phyloP scores from a whole-genome alignment of 129 eudicot genomes.

The Escallonia herrerae region DNA sequence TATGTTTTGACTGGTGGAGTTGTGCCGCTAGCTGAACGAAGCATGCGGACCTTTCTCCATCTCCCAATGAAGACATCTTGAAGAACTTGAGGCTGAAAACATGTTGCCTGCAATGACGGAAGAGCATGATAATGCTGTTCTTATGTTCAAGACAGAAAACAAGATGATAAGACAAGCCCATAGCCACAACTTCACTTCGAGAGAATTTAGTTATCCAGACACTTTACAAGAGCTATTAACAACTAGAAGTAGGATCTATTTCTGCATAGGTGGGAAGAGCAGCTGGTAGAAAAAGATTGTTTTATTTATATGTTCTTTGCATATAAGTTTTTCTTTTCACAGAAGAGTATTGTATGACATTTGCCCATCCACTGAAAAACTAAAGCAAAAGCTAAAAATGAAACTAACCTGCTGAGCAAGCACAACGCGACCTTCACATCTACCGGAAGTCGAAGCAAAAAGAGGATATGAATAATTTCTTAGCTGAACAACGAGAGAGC shows the following conservation, averaged over 20 bases:
- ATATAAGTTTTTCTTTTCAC: no score
- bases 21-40: constrained; percentile 94
- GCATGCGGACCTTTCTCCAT: constrained; percentile 82
- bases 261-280: no score
- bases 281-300: no score
- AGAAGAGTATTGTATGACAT: no score
- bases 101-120: constrained; percentile 68
- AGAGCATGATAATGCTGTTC: neutral
- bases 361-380: no score
- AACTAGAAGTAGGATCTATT: no score
- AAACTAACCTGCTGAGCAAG: constrained; percentile 91
- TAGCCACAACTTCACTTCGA: neutral
- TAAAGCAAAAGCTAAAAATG: no score
- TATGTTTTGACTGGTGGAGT: constrained; percentile 95
- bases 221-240: no score
- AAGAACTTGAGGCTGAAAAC: constrained; percentile 81
- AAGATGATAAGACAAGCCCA: neutral
- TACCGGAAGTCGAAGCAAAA: constrained; percentile 75
- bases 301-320: no score
- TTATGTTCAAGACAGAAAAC: neutral
- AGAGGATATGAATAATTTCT: constrained; percentile 82
- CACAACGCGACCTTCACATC: constrained; percentile 86
- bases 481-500: constrained; percentile 74
- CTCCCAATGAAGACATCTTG: constrained; percentile 81
- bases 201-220: no score